These are phyloP conservation scores for Cladosporium velox DNA, from an alignment of 2,329 filamentous ascomycete genomes.

Conservation along the genomic window DNA sequence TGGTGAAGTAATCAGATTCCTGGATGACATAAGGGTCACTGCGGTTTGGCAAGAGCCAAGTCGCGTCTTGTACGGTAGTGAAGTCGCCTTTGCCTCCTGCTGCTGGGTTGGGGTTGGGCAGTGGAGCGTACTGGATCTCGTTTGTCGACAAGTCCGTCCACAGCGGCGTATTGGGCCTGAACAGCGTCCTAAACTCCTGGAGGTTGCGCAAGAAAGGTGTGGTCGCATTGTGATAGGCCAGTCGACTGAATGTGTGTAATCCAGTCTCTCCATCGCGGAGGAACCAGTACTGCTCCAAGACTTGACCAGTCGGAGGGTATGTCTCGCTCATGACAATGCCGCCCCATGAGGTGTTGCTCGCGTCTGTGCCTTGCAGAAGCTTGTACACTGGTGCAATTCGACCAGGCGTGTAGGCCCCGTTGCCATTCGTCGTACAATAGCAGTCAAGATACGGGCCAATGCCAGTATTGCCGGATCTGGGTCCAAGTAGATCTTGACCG, in stretches of 20 bases:
- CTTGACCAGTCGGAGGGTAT: conserved; percentile 59
- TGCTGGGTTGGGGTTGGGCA: conserved; percentile 49
- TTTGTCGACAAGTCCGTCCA: conserved; percentile 66
- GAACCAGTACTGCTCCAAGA: conserved; percentile 67
- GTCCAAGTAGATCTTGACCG: conserved; percentile 56
- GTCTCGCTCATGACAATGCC: conserved; percentile 62
- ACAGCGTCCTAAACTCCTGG: conserved; percentile 63
- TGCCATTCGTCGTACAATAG: conserved; percentile 56
- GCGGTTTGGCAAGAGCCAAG: conserved; percentile 61
- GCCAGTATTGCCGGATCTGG: conserved; percentile 42
- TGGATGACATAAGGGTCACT: conserved; percentile 57
- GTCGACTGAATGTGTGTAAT: conserved; percentile 61
- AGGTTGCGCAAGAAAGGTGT: conserved; percentile 59
- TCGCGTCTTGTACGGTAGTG: conserved; percentile 61
- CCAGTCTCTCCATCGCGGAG: conserved; percentile 64
- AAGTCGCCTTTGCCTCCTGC: conserved; percentile 40
- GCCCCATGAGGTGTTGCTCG: conserved; percentile 54
- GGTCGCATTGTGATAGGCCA: conserved; percentile 61
- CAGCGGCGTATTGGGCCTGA: conserved; percentile 60
- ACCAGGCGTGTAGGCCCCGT: conserved; percentile 62
- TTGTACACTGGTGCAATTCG: conserved; percentile 51
- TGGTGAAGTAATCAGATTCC: conserved; percentile 65
- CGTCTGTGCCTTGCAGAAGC: conserved; percentile 55
- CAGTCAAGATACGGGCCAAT: conserved; percentile 64
- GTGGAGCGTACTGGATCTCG: conserved; percentile 56